Evolutionary conservation across 1,284 basidiomycete genomes (phyloP).

Genomic region (Thecaphora thlaspeos): DNA sequence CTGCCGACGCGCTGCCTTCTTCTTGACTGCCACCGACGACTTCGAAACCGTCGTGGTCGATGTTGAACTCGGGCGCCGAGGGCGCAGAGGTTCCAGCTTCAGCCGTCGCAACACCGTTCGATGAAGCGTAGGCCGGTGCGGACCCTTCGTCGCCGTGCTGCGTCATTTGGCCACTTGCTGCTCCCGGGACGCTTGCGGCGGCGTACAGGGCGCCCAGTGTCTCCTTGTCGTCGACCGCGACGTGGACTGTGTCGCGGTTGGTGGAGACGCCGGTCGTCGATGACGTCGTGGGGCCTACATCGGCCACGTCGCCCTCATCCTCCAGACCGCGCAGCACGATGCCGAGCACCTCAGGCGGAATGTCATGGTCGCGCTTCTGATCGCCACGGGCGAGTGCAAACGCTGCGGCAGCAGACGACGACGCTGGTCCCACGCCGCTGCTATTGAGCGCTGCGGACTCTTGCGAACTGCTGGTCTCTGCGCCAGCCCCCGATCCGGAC

Average conservation of each 20-base stretch:
- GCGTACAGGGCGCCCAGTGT: slow-evolving; percentile 31
- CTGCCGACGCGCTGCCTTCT: no score
- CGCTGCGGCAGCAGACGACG: slow-evolving; percentile 5
- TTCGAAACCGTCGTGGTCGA: slow-evolving; percentile 45
- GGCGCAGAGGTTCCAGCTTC: neutral
- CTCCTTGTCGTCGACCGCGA: slow-evolving; percentile 48
- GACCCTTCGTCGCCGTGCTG: slow-evolving; percentile 2
- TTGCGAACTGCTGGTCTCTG: neutral
- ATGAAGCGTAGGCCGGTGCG: slow-evolving; percentile 20
- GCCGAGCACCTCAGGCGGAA: slow-evolving; percentile 16
- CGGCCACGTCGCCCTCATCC: slow-evolving; percentile 6
- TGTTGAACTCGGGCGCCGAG: slow-evolving; percentile 26
- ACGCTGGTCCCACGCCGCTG: neutral
- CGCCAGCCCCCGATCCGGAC: no score
- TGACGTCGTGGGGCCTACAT: neutral
- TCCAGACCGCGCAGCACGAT: neutral
- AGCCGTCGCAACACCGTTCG: slow-evolving; percentile 4
- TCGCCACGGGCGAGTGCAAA: slow-evolving; percentile 24
- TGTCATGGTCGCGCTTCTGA: slow-evolving; percentile 19
- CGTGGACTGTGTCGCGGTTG: slow-evolving; percentile 22
- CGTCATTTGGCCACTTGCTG: no score
- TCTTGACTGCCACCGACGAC: neutral
- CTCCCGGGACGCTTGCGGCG: slow-evolving; percentile 28
- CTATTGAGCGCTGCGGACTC: no score
- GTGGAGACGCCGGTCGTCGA: slow-evolving; percentile 1